Evolutionary conservation across 176 grass and related monocot genomes (phyloP), one percentile per base, ranked within the genome.

Genomic region (Triticum urartu): DNA sequence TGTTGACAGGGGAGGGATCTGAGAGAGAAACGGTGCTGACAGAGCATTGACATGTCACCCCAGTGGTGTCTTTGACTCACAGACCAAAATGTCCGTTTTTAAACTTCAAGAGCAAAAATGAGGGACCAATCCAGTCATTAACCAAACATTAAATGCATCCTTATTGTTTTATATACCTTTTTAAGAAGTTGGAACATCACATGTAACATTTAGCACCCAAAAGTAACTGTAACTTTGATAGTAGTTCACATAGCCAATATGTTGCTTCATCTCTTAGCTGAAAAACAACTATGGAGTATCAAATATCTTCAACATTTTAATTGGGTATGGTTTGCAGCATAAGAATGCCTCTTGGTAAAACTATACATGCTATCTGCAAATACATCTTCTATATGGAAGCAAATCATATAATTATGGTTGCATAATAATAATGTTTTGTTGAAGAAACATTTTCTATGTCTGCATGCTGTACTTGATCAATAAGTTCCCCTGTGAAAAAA

Each of bases 401-500:
- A 59, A 60, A 15, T 59, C 42, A 50, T 75, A 18, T 85, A 60
- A 22, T 61, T 86, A 25, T 89, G 8, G 36, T 34, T 81, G 48
- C 34, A 28, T 56, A 12, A 33, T 14, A 52, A 75, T 32, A 39
- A 80, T 48, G 11, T 72, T 84, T 18, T 75, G 43, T 68, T 24
- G 4, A 64, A 78, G 76, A 80, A 80, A 21, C 2, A 79, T 52
- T 72, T 12, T 54, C 15, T 6, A 34, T 59, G 68, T 85, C 73
- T 86, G 22, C 72, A 72, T 78, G 43, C 22, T 82, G 38, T 61
- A 54, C 68, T 86, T 64, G 7, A 65, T 86, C 47, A 38, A 40
- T 65, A 68, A 30, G 48, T 52, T 89, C 32, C 38, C 3, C 1
- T 62, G 61, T 86, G 75, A 26, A 74, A 65, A 8, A 56, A 81